Evolutionary conservation across 2,329 filamentous ascomycete genomes (phyloP).

Genomic region (Botrytis tulipae): DNA sequence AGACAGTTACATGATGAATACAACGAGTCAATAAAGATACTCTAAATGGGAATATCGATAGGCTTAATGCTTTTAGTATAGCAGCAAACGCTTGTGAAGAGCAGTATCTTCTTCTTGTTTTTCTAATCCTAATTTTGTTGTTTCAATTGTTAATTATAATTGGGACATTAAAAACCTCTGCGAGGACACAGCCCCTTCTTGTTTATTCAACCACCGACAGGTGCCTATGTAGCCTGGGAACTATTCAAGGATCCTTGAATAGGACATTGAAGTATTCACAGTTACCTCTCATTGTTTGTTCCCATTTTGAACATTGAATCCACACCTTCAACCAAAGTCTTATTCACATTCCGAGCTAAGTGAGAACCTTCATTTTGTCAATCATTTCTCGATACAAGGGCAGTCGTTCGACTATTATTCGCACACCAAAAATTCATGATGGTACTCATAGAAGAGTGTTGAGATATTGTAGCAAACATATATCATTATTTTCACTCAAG

Average conservation of each 20-base stretch:
- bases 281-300: neutral
- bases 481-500: neutral
- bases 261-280: too few species aligned
- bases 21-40: neutral
- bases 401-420: too few species aligned
- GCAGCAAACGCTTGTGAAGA: too few species aligned
- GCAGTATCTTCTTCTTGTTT: too few species aligned
- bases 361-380: neutral
- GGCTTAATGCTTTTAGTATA: conserved; percentile 10
- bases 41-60: conserved; percentile 5
- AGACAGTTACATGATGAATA: conserved; percentile 15
- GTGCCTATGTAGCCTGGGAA: too few species aligned
- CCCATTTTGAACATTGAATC: neutral
- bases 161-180: too few species aligned
- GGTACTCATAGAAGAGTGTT: neutral
- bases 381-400: neutral
- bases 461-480: neutral
- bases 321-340: neutral
- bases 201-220: too few species aligned
- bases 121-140: too few species aligned
- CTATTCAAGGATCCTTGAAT: too few species aligned
- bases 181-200: too few species aligned
- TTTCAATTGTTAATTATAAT: too few species aligned
- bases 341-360: neutral
- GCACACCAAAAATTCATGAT: too few species aligned